Evolutionary conservation across 2,329 filamentous ascomycete species (phyloP), one percentile per base, ranked within the genome.

Genomic region (Colletotrichum salicis): DNA sequence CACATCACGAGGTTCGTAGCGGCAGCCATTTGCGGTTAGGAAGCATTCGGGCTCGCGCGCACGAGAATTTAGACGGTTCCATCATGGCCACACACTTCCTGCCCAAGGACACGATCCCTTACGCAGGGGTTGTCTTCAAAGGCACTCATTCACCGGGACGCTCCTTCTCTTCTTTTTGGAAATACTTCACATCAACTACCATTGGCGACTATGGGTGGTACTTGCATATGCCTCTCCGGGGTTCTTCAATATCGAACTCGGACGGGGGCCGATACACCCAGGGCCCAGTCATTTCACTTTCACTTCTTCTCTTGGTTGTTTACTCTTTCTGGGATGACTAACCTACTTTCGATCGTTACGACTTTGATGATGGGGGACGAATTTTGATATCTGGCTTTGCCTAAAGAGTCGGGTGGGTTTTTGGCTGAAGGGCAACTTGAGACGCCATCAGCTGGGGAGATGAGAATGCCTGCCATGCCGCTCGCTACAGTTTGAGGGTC

Each of bases 281-380:
- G 45, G 45, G 35, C 27, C 27, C 29, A 22, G 60, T 55, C 11
- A 27, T 59, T 22, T 27, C 41, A 27, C 51, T 35, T 59, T 64
- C 58, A 59, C 59, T 69, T 71, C 59, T 56, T 60, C 41, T 61
- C 31, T 69, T 71, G 45, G 65, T 60, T 64, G 65, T 56, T 60
- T 55, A 55, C 54, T 63, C n/a, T 55, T 11, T 37, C 41, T 66
- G 70, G 61, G 57, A 66, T 70, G 70, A 72, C 67, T 71, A 67
- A 72, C 67, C 70, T 57, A 57, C 52, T 58, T 72, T 71, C 70
- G 57, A 72, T 72, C 70, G 60, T 66, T 70, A 72, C 65, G 69
- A 71, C 59, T 69, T 69, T 71, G 69, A 71, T 71, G 69, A 71
- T 69, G 69, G 63, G 29, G 69, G 65, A 64, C 45, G 45, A 64